Evolutionary conservation across 768 basidiomycete genomes (phyloP), one percentile per base, ranked within the genome.

Genomic region (Tylopilus felleus): DNA sequence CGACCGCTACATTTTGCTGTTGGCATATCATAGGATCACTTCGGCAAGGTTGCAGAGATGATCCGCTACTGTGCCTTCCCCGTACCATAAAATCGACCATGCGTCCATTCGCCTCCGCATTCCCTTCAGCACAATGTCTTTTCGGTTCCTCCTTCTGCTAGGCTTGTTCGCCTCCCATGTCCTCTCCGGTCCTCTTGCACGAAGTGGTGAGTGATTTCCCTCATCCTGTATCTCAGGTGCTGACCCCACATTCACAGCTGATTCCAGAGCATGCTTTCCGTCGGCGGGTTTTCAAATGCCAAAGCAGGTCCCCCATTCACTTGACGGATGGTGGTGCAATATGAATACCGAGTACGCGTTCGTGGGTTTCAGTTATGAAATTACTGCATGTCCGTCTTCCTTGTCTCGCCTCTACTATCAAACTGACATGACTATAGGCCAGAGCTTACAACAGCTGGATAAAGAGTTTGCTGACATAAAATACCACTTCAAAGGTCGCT

Each of bases 321-420:
- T 75, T 33, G 68, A 71, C 10, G 72, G 74, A 48, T 85, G 84
- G 84, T 85, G 87, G 88, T 91, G 88, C 64, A 65, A 79, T 51
- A 65, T 71, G 35, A 69, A 71, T 50, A 81, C 79, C 0, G 88
- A 91, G 65, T 89, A 88, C 60, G 88, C 80, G 0, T 90, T 90
- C 64, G 69, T 90, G 47, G 88, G 87, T 0, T 85, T 90, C 69
- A 85, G 85, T 65, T 90, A 90, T 59, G 87, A 87, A 61, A 75
- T 90, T 22, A 80, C 83, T 39, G 75, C 72, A 12, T 88, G 86
- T 85, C 59, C 46, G 80, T 69, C 27, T 28, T 48, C 2, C 5
- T 38, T 33, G 17, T 40, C 10, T 42, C 16, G 17, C 21, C 19
- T 27, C 47, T 40, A 4, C 19, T 27, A 41, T 6, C 10, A 42